These are phyloP conservation scores for Logfia minima DNA, from an alignment of 129 eudicot species.

Conservation along the genomic window DNA sequence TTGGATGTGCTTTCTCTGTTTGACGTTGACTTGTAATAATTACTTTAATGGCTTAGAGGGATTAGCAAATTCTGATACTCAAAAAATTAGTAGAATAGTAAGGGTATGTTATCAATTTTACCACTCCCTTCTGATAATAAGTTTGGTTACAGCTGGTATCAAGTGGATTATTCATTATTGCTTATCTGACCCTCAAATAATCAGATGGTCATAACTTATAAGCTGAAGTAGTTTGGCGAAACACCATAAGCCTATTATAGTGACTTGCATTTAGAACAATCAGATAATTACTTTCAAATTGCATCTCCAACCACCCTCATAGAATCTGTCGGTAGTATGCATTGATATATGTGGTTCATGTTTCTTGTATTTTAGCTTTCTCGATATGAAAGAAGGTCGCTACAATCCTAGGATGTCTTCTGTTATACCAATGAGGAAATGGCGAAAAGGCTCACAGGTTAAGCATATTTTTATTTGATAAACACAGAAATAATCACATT, in stretches of 20 bases:
- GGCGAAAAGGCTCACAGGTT: slow-evolving; percentile 99
- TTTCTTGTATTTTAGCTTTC: slow-evolving; percentile 56
- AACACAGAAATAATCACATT: not conserved
- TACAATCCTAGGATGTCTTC: slow-evolving; percentile 90
- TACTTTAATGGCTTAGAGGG: not conserved
- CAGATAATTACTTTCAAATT: not conserved
- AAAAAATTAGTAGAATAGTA: not conserved
- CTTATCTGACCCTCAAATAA: not conserved
- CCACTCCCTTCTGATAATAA: not conserved
- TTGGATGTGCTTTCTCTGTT: no score
- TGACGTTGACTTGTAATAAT: no score
- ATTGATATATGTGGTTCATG: slow-evolving; percentile 6
- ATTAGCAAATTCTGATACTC: not conserved
- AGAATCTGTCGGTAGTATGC: not conserved
- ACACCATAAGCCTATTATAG: not conserved
- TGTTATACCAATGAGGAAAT: slow-evolving; percentile 67
- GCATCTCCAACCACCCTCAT: not conserved
- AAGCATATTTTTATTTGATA: slow-evolving; percentile 15
- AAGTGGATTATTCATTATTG: not conserved
- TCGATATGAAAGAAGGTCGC: slow-evolving; percentile 80
- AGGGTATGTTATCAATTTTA: slow-evolving; percentile 9
- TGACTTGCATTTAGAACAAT: slow-evolving; percentile 3
- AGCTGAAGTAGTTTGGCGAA: not conserved
- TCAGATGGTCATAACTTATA: not conserved
- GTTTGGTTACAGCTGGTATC: not conserved